phyloP scores from a whole-genome alignment of 2,329 filamentous ascomycete genomes.

The Fusarium temperatum region DNA sequence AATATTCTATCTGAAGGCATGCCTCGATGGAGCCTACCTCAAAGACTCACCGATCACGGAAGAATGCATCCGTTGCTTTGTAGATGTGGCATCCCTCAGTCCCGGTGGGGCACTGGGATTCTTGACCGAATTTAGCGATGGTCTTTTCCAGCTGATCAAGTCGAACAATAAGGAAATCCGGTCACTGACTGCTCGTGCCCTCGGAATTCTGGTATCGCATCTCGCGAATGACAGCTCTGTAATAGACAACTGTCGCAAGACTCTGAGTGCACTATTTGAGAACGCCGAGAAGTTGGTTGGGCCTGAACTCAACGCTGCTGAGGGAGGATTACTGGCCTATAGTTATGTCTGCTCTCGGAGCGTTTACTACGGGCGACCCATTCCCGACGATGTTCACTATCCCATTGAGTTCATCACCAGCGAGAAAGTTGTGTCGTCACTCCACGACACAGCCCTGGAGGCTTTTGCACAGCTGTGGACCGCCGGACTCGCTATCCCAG shows the following conservation, averaged over 20 bases:
- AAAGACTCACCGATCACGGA: constrained; percentile 55
- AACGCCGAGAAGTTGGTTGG: constrained; percentile 54
- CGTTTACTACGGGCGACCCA: constrained; percentile 53
- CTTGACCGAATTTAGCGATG: constrained; percentile 58
- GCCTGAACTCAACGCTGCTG: constrained; percentile 54
- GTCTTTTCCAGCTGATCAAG: constrained; percentile 68
- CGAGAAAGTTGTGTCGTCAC: constrained; percentile 44
- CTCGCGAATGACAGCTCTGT: constrained; percentile 51
- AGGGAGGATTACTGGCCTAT: constrained; percentile 58
- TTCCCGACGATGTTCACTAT: constrained; percentile 42
- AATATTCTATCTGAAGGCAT: constrained; percentile 59
- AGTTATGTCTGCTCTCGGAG: constrained; percentile 55
- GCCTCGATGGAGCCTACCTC: constrained; percentile 65
- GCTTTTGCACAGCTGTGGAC: constrained; percentile 58
- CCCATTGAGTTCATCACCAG: constrained; percentile 47
- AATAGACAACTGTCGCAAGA: constrained; percentile 39
- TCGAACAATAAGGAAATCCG: constrained; percentile 79
- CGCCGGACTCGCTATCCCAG: constrained; percentile 52
- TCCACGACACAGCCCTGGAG: constrained; percentile 57
- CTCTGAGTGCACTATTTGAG: constrained; percentile 56
- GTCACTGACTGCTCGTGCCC: constrained; percentile 71
- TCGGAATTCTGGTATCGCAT: constrained; percentile 82
- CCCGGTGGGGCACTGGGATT: constrained; percentile 61
- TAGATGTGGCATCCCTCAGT: constrained; percentile 61
- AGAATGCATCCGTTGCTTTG: constrained; percentile 61